Evolutionary conservation across 2,329 filamentous ascomycete genomes (phyloP).

Genomic region (Sporothrix inflata): DNA sequence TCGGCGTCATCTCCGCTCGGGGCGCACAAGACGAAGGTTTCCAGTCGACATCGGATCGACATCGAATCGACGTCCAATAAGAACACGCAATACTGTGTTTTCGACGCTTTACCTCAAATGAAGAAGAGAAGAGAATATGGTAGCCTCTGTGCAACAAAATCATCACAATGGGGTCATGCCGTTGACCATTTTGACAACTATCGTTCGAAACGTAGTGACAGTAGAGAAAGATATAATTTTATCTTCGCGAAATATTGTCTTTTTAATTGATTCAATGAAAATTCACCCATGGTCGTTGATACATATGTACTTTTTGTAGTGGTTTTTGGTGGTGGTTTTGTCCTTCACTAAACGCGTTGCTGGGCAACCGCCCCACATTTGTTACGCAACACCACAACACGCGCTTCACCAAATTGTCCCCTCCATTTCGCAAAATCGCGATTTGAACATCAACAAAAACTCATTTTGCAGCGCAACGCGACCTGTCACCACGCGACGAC

Average conservation of each 20-base stretch:
- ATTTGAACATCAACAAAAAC: conserved; percentile 13
- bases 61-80: neutral
- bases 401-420: conserved; percentile 9
- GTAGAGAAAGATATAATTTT: no score
- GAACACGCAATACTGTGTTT: neutral
- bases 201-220: neutral
- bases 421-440: neutral
- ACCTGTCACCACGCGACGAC: neutral
- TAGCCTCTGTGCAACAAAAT: neutral
- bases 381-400: conserved; percentile 24
- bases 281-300: neutral
- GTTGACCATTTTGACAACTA: neutral
- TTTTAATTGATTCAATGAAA: no score
- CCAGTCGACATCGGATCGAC: neutral
- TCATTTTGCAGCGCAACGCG: neutral
- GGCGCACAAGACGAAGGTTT: neutral
- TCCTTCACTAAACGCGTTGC: conserved; percentile 28
- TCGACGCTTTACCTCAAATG: conserved; percentile 5
- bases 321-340: neutral
- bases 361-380: conserved; percentile 33
- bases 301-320: neutral
- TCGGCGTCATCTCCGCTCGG: neutral
- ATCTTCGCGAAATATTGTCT: no score
- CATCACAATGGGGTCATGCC: neutral
- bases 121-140: neutral